Evolutionary conservation across 2,329 filamentous ascomycete species (phyloP).

Genomic region (Aspergillus terreus): DNA sequence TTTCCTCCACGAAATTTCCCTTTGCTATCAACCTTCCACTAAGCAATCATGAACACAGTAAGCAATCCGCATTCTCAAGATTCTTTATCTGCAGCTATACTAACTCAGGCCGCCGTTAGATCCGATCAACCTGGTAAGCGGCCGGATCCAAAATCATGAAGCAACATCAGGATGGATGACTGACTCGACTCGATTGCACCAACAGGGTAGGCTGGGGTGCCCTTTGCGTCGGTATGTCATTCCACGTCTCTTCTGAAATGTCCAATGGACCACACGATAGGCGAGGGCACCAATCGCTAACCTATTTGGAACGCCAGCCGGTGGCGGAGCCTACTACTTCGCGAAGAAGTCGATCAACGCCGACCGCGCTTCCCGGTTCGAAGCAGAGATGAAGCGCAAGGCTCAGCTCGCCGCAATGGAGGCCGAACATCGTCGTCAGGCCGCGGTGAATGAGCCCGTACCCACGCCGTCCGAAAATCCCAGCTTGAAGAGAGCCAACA

Average conservation of each 20-base stretch:
- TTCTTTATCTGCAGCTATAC: background rate
- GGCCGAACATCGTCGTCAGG: slow-evolving; percentile 31
- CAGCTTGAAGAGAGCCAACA: slow-evolving; percentile 34
- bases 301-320: slow-evolving; percentile 54
- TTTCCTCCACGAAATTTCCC: slow-evolving; percentile 3
- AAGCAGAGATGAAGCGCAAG: slow-evolving; percentile 63
- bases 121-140: slow-evolving; percentile 57
- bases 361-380: slow-evolving; percentile 70
- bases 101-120: slow-evolving; percentile 32
- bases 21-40: slow-evolving; percentile 3
- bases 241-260: background rate
- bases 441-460: slow-evolving; percentile 14
- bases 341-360: slow-evolving; percentile 93
- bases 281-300: background rate
- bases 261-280: background rate
- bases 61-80: slow-evolving; percentile 12
- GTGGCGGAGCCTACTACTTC: slow-evolving; percentile 90
- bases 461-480: slow-evolving; percentile 22
- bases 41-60: slow-evolving; percentile 51
- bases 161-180: slow-evolving; percentile 1
- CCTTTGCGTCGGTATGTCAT: slow-evolving; percentile 70
- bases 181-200: slow-evolving; percentile 4
- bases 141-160: slow-evolving; percentile 4
- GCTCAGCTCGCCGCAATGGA: slow-evolving; percentile 34
- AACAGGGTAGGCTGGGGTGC: slow-evolving; percentile 86